A percentile compares a stretch with the other conserved stretches of the same genome.
phyloP scores from a whole-genome alignment of 306 rosid genomes.

The Vachellia collinsii region DNA sequence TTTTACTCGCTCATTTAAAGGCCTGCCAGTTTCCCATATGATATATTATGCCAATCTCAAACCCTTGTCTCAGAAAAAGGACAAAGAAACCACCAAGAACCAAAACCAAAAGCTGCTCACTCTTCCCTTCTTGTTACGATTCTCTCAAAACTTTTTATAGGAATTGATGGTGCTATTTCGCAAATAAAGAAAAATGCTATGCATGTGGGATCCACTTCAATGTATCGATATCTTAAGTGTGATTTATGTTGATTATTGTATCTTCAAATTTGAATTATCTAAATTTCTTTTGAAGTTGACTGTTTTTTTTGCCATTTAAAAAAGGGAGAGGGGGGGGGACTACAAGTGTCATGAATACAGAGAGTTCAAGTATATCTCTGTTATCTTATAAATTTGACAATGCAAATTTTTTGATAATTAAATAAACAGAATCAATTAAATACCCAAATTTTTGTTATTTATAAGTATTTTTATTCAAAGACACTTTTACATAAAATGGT shows the following conservation, averaged over 20 bases:
- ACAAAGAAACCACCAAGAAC: slow-evolving; percentile 49
- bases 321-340: background rate
- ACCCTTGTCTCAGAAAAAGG: slow-evolving; percentile 32
- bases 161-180: background rate
- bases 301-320: no score
- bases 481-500: no score
- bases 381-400: background rate
- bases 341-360: background rate
- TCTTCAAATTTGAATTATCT: background rate
- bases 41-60: slow-evolving; percentile 36
- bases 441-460: no score
- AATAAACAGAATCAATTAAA: no score
- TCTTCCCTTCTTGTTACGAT: background rate
- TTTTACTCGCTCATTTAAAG: slow-evolving; percentile 41
- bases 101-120: slow-evolving; percentile 9
- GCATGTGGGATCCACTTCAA: background rate
- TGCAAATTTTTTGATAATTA: no score
- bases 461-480: no score
- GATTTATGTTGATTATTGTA: no score
- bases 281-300: background rate
- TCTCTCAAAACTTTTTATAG: background rate
- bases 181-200: background rate
- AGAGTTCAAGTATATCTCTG: background rate
- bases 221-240: background rate
- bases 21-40: slow-evolving; percentile 27